A percentile compares a stretch with the other conserved stretches of the same genome.
Evolutionary conservation across 345 rosid genomes (phyloP).

Genomic region (Raphanus raphanistrum): DNA sequence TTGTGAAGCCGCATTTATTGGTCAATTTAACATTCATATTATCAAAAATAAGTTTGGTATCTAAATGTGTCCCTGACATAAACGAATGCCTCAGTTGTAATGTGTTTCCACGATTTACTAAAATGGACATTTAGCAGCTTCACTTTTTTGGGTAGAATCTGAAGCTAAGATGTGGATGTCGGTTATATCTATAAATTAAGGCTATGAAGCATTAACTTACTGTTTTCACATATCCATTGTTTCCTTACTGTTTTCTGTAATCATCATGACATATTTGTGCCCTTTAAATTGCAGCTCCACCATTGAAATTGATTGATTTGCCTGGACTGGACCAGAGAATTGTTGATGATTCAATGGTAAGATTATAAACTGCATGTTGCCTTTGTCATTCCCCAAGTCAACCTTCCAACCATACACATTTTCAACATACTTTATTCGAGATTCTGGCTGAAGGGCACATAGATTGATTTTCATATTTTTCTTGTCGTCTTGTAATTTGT

Average conservation of each 20-base stretch:
- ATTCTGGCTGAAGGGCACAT: conserved; percentile 15
- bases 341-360: conserved; percentile 88
- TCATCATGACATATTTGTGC: conserved; percentile 18
- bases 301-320: conserved; percentile 82
- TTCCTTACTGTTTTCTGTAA: conserved; percentile 12
- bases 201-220: neutral
- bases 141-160: neutral
- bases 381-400: neutral
- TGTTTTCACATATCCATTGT: neutral
- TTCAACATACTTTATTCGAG: neutral
- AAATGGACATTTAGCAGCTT: neutral
- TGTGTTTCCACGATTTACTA: neutral
- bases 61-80: neutral
- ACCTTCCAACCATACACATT: neutral
- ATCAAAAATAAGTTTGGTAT: conserved; percentile 1
- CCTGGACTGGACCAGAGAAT: conserved; percentile 95
- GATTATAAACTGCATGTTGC: conserved; percentile 25
- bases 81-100: conserved; percentile 9
- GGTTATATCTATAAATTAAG: conserved; percentile 4
- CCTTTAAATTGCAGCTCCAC: conserved; percentile 67
- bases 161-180: conserved; percentile 7
- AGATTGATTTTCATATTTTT: conserved; percentile 15
- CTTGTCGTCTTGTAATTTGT: conserved; percentile 7
- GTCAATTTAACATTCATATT: conserved; percentile 4
- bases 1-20: neutral